Percentiles rank a stretch among this genome's conserved stretches.
phyloP scores from a whole-genome alignment of 495 filamentous ascomycete genomes.

The Recurvomyces mirabilis region DNA sequence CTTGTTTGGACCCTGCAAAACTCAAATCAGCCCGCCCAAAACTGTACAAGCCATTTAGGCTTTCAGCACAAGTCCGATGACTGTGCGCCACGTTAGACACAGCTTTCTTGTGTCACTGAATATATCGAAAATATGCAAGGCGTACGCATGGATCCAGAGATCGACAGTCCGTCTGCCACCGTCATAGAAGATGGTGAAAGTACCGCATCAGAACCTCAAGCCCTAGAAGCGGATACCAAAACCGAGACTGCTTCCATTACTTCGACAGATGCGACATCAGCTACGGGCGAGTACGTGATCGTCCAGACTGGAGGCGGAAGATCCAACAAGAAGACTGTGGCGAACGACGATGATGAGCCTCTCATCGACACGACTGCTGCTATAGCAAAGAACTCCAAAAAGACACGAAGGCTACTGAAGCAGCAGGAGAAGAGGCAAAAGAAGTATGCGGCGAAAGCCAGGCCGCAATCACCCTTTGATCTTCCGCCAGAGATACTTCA shows the following conservation, averaged over 20 bases:
- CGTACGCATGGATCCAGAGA: no score
- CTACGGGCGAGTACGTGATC: constrained; percentile 1
- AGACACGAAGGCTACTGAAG: constrained; percentile 37
- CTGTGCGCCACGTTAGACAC: no score
- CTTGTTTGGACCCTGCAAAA: no score
- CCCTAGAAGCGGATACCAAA: neutral
- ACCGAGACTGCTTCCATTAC: neutral
- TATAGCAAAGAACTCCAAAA: constrained; percentile 38
- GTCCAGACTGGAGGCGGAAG: constrained; percentile 2
- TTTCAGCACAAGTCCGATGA: neutral
- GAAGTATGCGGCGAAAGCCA: constrained; percentile 10
- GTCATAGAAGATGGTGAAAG: neutral
- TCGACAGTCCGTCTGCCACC: no score
- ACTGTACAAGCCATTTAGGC: neutral
- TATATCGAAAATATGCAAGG: no score
- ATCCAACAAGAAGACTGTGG: neutral
- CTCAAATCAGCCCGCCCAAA: neutral
- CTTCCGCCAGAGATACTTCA: constrained; percentile 41
- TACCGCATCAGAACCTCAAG: neutral
- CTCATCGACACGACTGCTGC: constrained; percentile 29
- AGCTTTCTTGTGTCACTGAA: no score
- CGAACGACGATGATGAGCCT: constrained; percentile 20
- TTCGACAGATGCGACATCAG: neutral
- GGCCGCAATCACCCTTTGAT: constrained; percentile 25
- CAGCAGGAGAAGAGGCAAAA: constrained; percentile 32